A percentile compares a stretch with the other conserved stretches of the same genome.
Conservation (phyloP, 352 stramenopile genomes). For the Phytopythium sindhum region DNA sequence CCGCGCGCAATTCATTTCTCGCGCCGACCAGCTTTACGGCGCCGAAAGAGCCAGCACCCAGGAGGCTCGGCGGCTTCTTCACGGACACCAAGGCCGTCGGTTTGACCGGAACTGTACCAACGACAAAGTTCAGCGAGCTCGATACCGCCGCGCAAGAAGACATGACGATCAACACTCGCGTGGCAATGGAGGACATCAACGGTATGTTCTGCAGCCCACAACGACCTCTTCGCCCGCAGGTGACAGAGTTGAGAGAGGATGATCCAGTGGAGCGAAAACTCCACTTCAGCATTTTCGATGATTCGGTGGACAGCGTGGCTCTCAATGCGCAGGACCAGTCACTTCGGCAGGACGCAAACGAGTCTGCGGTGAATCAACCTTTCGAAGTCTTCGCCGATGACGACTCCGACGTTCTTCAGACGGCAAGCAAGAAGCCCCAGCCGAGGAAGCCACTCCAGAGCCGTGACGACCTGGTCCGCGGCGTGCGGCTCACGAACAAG, state of each 20-base stretch:
- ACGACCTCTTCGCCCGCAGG: slow-evolving; percentile 31
- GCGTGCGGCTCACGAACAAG: slow-evolving; percentile 69
- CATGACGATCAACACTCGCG: slow-evolving; percentile 85
- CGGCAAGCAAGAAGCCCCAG: slow-evolving; percentile 28
- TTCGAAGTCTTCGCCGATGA: slow-evolving; percentile 59
- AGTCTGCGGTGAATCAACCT: slow-evolving; percentile 32
- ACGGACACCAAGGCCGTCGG: background rate
- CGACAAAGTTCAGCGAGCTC: slow-evolving; percentile 15
- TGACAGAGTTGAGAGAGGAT: slow-evolving; percentile 48
- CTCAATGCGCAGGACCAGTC: slow-evolving; percentile 49
- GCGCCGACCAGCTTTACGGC: background rate
- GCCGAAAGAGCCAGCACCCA: background rate
- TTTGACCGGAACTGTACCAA: background rate
- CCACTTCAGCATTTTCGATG: slow-evolving; percentile 82
- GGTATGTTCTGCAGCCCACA: slow-evolving; percentile 84
- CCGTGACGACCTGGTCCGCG: slow-evolving; percentile 62
- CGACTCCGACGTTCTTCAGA: slow-evolving; percentile 13
- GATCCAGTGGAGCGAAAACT: slow-evolving; percentile 79
- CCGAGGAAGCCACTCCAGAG: slow-evolving; percentile 60
- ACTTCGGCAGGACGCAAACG: slow-evolving; percentile 33
- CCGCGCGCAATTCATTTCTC: background rate
- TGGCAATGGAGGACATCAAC: slow-evolving; percentile 83
- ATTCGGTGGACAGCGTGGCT: slow-evolving; percentile 68
- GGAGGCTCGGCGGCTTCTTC: background rate
- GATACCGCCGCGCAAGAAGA: slow-evolving; percentile 66